phyloP scores from a whole-genome alignment of 2,329 filamentous ascomycete species.

The Beauveria pseudobassiana region DNA sequence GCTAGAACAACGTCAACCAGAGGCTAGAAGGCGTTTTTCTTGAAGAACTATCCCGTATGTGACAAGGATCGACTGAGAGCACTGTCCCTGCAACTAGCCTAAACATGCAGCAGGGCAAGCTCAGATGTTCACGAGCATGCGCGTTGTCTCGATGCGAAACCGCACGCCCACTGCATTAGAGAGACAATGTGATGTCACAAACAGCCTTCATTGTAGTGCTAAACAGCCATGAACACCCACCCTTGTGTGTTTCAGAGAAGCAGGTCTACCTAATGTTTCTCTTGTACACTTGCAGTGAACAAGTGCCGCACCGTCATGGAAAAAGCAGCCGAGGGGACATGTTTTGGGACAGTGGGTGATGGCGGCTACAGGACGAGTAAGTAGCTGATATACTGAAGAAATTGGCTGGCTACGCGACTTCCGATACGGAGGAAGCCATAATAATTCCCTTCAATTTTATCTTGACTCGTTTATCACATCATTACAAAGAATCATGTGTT shows the following conservation, averaged over 20 bases:
- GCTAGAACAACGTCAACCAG: background rate
- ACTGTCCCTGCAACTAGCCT: background rate
- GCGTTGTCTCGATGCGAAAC: too few species aligned
- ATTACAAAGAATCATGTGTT: too few species aligned
- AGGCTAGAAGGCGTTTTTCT: background rate
- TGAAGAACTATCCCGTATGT: background rate
- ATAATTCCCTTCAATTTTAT: too few species aligned
- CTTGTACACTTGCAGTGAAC: too few species aligned
- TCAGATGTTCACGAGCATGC: background rate
- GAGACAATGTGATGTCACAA: background rate
- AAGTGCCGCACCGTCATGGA: background rate
- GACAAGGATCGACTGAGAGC: background rate
- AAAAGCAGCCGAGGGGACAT: background rate
- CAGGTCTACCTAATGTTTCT: background rate
- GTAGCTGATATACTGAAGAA: too few species aligned
- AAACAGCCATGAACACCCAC: background rate
- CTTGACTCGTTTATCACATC: too few species aligned
- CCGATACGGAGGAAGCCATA: too few species aligned
- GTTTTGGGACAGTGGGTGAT: background rate
- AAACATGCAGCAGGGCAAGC: background rate
- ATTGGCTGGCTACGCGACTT: too few species aligned
- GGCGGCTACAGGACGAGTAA: background rate
- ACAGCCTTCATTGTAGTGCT: background rate
- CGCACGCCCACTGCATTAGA: background rate
- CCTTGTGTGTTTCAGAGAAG: background rate